Percentiles rank a stretch among this genome's conserved stretches.
These are phyloP conservation scores for Chrysoporthe deuterocubensis DNA, from an alignment of 2,329 filamentous ascomycete genomes.

Conservation along the genomic window DNA sequence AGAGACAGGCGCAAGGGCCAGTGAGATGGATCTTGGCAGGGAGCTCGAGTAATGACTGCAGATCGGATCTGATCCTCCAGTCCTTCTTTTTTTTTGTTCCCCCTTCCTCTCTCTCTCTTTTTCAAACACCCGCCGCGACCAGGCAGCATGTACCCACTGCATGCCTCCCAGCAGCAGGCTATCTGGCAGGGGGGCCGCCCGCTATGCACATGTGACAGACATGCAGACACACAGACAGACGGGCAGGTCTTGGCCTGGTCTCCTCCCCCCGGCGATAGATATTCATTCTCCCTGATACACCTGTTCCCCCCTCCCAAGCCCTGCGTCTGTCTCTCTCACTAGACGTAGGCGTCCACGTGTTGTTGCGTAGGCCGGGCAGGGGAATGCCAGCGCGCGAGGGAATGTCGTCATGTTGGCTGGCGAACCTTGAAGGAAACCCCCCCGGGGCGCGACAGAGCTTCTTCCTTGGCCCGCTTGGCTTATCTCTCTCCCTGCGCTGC, in stretches of 20 bases:
- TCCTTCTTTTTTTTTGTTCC: too few species aligned
- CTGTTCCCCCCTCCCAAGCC: background rate
- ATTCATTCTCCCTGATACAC: too few species aligned
- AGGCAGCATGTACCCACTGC: background rate
- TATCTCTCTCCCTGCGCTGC: conserved; percentile 5
- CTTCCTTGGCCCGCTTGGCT: background rate
- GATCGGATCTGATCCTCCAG: conserved; percentile 1
- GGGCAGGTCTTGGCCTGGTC: background rate
- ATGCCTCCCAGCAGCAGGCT: background rate
- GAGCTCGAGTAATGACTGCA: conserved; percentile 12
- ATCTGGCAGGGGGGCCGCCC: too few species aligned
- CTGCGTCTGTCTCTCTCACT: conserved; percentile 9
- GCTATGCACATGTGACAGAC: too few species aligned
- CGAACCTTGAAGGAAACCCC: background rate
- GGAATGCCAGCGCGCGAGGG: background rate
- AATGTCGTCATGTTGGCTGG: background rate
- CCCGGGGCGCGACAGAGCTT: background rate
- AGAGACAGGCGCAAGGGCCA: background rate
- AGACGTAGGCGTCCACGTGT: background rate
- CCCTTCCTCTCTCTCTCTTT: background rate
- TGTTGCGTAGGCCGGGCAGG: conserved; percentile 2
- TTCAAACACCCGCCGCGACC: background rate
- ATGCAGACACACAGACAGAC: too few species aligned
- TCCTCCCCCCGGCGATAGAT: too few species aligned
- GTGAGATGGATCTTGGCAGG: background rate